Conservation (phyloP, 2,329 filamentous ascomycete species). For the Pseudogymnoascus sp. region DNA sequence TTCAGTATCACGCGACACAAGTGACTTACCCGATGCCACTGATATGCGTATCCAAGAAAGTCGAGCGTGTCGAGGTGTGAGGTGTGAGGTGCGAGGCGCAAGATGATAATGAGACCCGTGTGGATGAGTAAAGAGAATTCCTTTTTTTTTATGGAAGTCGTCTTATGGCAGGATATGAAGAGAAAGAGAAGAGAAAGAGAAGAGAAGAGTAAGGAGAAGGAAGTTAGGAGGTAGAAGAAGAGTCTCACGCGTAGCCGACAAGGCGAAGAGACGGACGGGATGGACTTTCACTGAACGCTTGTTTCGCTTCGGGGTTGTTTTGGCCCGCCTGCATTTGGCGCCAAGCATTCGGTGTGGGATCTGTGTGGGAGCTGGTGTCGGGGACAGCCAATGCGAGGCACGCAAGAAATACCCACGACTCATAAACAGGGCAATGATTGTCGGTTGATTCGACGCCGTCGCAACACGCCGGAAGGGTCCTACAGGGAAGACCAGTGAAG, state of each 20-base stretch:
- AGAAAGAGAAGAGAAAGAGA: background rate
- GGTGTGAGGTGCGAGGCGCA: background rate
- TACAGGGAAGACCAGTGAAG: background rate
- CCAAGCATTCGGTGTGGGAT: background rate
- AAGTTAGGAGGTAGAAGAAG: background rate
- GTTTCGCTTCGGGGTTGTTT: background rate
- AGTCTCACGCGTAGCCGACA: background rate
- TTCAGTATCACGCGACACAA: conserved; percentile 4
- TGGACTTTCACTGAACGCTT: background rate
- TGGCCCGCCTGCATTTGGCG: background rate
- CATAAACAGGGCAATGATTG: conserved; percentile 6
- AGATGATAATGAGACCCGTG: background rate
- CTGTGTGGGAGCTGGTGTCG: background rate
- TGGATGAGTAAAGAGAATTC: background rate
- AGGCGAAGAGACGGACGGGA: background rate
- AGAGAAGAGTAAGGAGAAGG: background rate
- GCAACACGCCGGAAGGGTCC: background rate
- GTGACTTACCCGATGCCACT: conserved; percentile 3
- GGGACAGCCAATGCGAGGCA: background rate
- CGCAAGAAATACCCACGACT: background rate
- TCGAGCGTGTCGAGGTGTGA: background rate
- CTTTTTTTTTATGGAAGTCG: background rate
- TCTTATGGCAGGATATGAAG: background rate
- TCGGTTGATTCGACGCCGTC: background rate
- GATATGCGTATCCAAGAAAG: background rate